Evolutionary conservation across 345 rosid species (phyloP), one percentile per base, ranked within the genome.

Genomic region (Gossypium stocksii): DNA sequence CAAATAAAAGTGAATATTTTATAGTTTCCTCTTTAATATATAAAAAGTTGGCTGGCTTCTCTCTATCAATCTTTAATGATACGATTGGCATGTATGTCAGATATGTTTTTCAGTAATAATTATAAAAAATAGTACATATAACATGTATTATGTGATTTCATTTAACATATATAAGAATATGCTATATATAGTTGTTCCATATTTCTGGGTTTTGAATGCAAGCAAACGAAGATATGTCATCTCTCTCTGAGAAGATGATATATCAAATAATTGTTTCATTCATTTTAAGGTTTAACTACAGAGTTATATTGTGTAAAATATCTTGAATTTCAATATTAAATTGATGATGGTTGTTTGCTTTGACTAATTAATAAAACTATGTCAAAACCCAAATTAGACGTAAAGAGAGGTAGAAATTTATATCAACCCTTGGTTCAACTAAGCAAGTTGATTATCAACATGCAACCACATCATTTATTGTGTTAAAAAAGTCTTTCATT

Each of bases 141-240:
- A 58, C 51, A 58, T 72, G 66, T 17, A n/a, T 41, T 51, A 11
- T 70, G 73, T 70, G 73, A 70, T 54, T 70, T 34, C 73, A 70
- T 70, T 70, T 3, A 70, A 70, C 25, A 19, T 22, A 19, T 51
- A n/a, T 2, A 43, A 16, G 15, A 53, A 45, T 10, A 45, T 45
- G 14, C 14, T 43, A 43, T 10, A 10, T 45, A 45, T 8, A 45
- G 2, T 11, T 45, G 11, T 45, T 45, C 12, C 48, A 45, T 45
- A 45, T 45, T 45, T 45, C 41, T 34, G 3, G 49, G 49, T 45
- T 45, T 45, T 45, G 49, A 45, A 45, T 9, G 41, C 41, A 34
- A 34, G 7, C 41, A 34, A 34, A 34, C 7, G 41, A 34, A 34
- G 41, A 34, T 34, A 34, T 34, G 41, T 34, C 7, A 34, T 34